Conservation (phyloP, 345 rosid species). For the Dipteronia sinensis region DNA sequence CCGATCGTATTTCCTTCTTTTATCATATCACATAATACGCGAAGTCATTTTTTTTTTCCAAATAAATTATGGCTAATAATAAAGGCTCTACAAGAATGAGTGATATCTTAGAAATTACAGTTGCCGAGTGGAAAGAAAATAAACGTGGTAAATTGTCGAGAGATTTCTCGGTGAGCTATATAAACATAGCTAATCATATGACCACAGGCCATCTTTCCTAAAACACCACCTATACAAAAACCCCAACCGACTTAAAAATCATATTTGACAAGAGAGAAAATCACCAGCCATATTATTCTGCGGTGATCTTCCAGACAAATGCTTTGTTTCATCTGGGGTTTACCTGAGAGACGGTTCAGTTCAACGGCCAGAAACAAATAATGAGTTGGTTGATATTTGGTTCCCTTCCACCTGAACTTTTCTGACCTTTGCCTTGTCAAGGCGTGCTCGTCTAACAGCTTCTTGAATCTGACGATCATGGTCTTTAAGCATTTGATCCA, state of each 20-base stretch:
- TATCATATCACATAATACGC: constrained; percentile 12
- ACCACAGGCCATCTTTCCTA: constrained; percentile 31
- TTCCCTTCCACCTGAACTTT: constrained; percentile 65
- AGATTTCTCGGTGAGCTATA: constrained; percentile 29
- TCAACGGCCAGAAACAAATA: constrained; percentile 84
- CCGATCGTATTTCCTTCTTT: background rate
- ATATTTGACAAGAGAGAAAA: constrained; percentile 28
- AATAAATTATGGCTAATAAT: constrained; percentile 25
- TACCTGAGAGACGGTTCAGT: constrained; percentile 10
- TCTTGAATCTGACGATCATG: constrained; percentile 98
- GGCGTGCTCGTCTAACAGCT: constrained; percentile 82
- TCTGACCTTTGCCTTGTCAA: constrained; percentile 80
- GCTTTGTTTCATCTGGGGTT: constrained; percentile 21
- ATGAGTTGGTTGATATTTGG: constrained; percentile 60
- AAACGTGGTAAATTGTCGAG: constrained; percentile 27
- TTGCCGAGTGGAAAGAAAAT: constrained; percentile 28
- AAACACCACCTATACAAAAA: constrained; percentile 45
- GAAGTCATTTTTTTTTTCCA: constrained; percentile 9
- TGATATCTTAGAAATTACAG: constrained; percentile 21
- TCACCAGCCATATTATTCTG: constrained; percentile 27
- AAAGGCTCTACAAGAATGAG: constrained; percentile 36
- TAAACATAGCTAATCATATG: constrained; percentile 26
- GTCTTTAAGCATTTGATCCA: constrained; percentile 95
- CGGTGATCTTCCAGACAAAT: constrained; percentile 21
- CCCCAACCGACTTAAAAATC: constrained; percentile 18